phyloP scores from a whole-genome alignment of 1,139 yeast species.

The Geotrichum klebahnii region DNA sequence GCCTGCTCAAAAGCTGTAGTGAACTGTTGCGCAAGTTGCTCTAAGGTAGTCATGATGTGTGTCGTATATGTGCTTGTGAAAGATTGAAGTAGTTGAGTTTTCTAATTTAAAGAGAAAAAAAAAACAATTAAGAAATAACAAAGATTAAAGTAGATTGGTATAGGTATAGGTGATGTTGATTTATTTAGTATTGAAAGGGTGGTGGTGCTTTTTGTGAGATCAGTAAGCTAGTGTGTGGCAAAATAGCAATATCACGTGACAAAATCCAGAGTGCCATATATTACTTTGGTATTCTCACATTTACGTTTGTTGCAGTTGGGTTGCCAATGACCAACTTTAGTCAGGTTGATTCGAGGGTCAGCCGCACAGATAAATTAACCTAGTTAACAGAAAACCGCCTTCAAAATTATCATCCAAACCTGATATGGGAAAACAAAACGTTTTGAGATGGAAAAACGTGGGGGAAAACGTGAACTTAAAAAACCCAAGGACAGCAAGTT shows the following conservation, averaged over 20 bases:
- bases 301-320: too few relatives aligned
- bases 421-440: too few relatives aligned
- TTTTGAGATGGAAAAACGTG: too few relatives aligned
- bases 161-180: not conserved
- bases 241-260: not conserved
- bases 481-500: too few relatives aligned
- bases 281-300: not conserved
- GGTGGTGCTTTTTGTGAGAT: not conserved
- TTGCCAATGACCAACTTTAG: too few relatives aligned
- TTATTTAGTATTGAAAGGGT: not conserved
- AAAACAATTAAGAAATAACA: not conserved
- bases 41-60: slow-evolving; percentile 30
- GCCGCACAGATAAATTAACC: too few relatives aligned
- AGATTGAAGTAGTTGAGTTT: too few relatives aligned
- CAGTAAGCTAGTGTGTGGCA: not conserved
- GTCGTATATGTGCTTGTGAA: not conserved
- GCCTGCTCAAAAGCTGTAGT: slow-evolving; percentile 58
- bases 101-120: not conserved
- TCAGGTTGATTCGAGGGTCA: too few relatives aligned
- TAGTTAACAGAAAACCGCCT: too few relatives aligned
- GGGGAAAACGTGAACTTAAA: too few relatives aligned
- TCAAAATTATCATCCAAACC: too few relatives aligned
- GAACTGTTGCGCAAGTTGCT: slow-evolving; percentile 54
- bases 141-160: not conserved
- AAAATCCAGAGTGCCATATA: not conserved